phyloP scores from a whole-genome alignment of 2,329 filamentous ascomycete genomes.

The Clarireedia homoeocarpa region DNA sequence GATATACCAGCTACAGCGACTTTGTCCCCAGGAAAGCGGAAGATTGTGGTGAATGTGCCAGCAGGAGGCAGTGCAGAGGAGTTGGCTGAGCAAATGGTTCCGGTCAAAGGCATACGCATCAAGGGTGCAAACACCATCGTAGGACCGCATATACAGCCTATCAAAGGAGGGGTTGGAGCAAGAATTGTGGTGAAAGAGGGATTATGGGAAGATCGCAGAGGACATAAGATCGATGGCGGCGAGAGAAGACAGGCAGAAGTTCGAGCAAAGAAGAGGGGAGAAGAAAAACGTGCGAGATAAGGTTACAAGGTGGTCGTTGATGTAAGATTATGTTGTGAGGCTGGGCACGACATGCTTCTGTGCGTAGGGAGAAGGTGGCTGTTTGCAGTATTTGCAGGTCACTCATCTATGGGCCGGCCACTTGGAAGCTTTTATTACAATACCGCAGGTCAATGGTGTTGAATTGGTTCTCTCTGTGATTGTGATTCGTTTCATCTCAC shows the following conservation, averaged over 20 bases:
- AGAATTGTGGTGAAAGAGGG: conserved; percentile 69
- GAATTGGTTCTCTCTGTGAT: background rate
- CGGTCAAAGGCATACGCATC: conserved; percentile 59
- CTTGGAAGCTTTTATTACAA: background rate
- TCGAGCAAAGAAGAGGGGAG: conserved; percentile 77
- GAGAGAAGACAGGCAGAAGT: conserved; percentile 84
- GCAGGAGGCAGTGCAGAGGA: conserved; percentile 34
- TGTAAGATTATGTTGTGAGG: conserved; percentile 24
- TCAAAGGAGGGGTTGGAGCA: conserved; percentile 59
- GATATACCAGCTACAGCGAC: conserved; percentile 40
- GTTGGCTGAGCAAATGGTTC: conserved; percentile 36
- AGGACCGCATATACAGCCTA: conserved; percentile 64
- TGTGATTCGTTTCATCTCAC: background rate
- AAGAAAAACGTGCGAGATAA: conserved; percentile 44
- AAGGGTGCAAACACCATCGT: conserved; percentile 60
- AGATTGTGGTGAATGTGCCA: conserved; percentile 51
- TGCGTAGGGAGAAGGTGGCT: conserved; percentile 2
- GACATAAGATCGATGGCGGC: conserved; percentile 91
- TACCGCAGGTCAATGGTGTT: background rate
- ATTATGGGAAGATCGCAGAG: conserved; percentile 84
- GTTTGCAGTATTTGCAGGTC: conserved; percentile 1
- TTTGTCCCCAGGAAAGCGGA: conserved; percentile 42
- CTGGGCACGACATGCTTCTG: conserved; percentile 12
- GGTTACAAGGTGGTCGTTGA: conserved; percentile 16
- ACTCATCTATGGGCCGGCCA: background rate